phyloP scores from a whole-genome alignment of 495 filamentous ascomycete species.

The Annulohypoxylon bovei region DNA sequence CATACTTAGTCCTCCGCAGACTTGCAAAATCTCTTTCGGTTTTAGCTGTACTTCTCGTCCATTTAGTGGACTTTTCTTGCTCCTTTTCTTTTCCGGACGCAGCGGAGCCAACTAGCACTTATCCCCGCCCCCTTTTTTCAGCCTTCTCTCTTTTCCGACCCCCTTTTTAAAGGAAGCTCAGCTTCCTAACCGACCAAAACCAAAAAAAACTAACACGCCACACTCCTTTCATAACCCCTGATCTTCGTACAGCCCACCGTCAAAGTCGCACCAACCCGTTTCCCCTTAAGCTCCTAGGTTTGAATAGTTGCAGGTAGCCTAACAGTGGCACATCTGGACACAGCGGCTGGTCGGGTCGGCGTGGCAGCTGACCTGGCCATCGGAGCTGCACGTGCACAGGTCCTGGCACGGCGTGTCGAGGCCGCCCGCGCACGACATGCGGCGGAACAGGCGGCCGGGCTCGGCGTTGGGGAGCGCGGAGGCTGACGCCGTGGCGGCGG shows the following conservation, averaged over 20 bases:
- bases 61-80: not conserved
- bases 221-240: not conserved
- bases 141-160: not conserved
- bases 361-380: constrained; percentile 32
- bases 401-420: constrained; percentile 33
- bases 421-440: constrained; percentile 37
- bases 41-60: not conserved
- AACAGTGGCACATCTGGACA: constrained; percentile 38
- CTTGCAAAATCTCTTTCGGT: not conserved
- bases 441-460: not conserved
- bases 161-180: not conserved
- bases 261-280: not conserved
- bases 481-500: not conserved
- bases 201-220: not conserved
- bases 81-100: too few relatives aligned
- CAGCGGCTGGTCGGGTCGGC: constrained; percentile 40
- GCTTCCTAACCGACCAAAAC: not conserved
- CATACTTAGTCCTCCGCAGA: not conserved
- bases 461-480: not conserved
- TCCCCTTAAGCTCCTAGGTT: too few relatives aligned
- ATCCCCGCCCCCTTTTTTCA: not conserved
- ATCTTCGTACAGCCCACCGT: not conserved
- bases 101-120: too few relatives aligned
- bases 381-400: constrained; percentile 33
- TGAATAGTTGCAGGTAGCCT: not conserved